Base-by-base conservation (phyloP, 2,329 filamentous ascomycete species). In the Neodidymelliopsis sp. region DNA sequence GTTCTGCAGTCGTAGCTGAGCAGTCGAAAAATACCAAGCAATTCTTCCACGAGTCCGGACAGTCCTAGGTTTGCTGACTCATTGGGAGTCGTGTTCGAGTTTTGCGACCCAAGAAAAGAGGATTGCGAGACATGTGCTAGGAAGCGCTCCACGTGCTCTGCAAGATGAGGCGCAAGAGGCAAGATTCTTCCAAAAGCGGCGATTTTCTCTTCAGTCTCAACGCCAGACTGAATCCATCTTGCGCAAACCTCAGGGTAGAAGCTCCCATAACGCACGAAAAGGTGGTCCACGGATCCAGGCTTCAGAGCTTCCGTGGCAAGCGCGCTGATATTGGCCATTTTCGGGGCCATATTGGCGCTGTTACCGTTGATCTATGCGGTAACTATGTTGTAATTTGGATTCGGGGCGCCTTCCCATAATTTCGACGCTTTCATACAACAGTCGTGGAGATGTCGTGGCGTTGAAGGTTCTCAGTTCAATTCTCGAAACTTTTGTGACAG, bases 161-260 rank as follows among this genome's bases (percentile, higher is more conserved):
- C 85, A 31, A 97, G 79, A 67, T 93, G 85, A 39, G 91, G 89
- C 58, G 89, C 89, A 77, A 94, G 87, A 13, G 91, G 90, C 62
- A 97, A 72, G 55, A 96, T 81, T 65, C 89, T 83, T 53, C 89
- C 88, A 75, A 96, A 89, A 23, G 89, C 87, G 46, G 86, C 81
- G 56, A 93, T 81, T 59, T 70, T 70, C 6, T 59, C 68, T 50
- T 62, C 65, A 24, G 69, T 71, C 29, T 64, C 53, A 27, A 55
- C 62, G 49, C 59, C 76, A 62, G 68, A 76, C 71, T 64, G 77
- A 33, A 88, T 78, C 91, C 91, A 96, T 77, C 88, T 81, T 54
- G 91, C 88, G 73, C 88, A 90, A 38, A 95, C 79, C 72, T 97
- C 92, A 61, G 90, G 84, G 64, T 94, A 90, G 29, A 92, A 75